These are phyloP conservation scores for Tirmania nivea DNA, from an alignment of 495 filamentous ascomycete genomes.

Conservation along the genomic window DNA sequence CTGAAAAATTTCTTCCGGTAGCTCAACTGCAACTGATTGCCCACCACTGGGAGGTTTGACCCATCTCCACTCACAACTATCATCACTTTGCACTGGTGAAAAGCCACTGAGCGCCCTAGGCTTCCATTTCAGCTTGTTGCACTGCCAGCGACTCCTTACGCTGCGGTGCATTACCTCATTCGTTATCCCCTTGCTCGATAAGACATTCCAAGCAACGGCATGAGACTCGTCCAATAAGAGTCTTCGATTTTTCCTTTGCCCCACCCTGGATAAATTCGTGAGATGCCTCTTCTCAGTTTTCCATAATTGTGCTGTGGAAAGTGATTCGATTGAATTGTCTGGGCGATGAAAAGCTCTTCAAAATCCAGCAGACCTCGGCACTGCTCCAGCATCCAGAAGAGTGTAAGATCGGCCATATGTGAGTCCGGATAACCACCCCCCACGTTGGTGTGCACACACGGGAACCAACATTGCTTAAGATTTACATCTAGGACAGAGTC, in stretches of 20 bases:
- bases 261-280: neutral
- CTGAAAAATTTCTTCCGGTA: no score
- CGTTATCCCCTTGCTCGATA: no score
- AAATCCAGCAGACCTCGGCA: neutral
- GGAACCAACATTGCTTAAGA: slow-evolving; percentile 53
- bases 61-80: no score
- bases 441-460: slow-evolving; percentile 43
- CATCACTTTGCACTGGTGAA: no score
- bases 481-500: slow-evolving; percentile 19
- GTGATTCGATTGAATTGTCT: neutral
- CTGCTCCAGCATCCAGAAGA: slow-evolving; percentile 34
- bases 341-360: neutral
- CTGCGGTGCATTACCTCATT: no score
- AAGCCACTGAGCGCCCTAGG: no score
- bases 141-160: no score
- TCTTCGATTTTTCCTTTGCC: neutral
- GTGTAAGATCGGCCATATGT: slow-evolving; percentile 39
- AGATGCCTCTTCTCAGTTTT: neutral
- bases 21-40: no score
- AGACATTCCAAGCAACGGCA: no score
- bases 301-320: neutral
- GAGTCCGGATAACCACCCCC: slow-evolving; percentile 39
- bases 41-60: no score
- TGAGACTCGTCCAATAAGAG: neutral
- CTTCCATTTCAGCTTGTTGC: no score